Base-by-base conservation (phyloP, 1,284 basidiomycete genomes). In the Cutaneotrichosporon spelunceum region DNA sequence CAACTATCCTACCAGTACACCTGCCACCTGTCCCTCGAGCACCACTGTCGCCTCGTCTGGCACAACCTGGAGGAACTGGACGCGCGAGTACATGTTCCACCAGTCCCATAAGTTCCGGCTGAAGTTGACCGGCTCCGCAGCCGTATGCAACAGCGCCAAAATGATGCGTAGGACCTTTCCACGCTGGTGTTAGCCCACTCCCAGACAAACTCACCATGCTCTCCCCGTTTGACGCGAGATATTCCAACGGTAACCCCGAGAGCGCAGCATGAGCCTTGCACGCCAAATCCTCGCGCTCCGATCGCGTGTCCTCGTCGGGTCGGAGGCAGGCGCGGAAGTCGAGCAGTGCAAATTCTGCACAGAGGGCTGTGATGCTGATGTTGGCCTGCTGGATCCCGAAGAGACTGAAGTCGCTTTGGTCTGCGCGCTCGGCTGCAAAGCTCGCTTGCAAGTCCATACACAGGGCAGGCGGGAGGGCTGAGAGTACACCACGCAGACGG, bases 1-100 rank as follows among this genome's bases (percentile, higher is more conserved):
- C 53, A 42, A 19, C 19, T 42, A n/a, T 19, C 19, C 4, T 42
- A 55, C 23, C 24, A 16, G 16, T 13, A 21, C 44, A n/a, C 44
- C 21, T 1, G n/a, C 23, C 9, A 8, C 19, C 26, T 48, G 33
- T 30, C 52, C 44, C 4, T 56, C 56, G 10, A 61, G 50, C 6
- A 61, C n/a, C 8, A 56, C n/a, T 34, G 59, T 60, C 21, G 47
- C 54, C 47, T 59, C 58, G 33, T 61, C 60, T 3, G 71, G 68
- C 21, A 72, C 69, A 48, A 72, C 63, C 62, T 73, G 72, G 29
- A 73, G 61, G 60, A 70, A 73, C 61, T 73, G 72, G 23, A 73
- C 69, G 33, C 64, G 63, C 26, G 70, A 72, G 58, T 70, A 73
- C 69, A 73, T 71, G 59, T 70, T 70, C 72, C 72, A 73, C 72